phyloP scores from a whole-genome alignment of 169 alveolate species.

The Plasmodium inui region DNA sequence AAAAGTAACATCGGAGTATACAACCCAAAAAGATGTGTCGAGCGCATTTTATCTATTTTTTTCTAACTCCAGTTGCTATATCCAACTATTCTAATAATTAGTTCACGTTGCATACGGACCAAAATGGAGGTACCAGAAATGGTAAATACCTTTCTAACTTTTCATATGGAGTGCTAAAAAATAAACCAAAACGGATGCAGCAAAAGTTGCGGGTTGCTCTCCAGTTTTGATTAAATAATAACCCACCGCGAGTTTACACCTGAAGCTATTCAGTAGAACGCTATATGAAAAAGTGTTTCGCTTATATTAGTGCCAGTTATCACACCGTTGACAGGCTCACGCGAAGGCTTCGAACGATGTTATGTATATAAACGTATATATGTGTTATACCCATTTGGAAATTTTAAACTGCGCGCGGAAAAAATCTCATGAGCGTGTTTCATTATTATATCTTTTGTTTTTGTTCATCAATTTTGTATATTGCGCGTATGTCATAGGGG shows the following conservation, averaged over 20 bases:
- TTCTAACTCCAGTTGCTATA: not conserved
- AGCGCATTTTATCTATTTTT: not conserved
- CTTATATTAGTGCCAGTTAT: not conserved
- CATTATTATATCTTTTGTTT: not conserved
- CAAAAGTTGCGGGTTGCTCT: not conserved
- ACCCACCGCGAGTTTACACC: not conserved
- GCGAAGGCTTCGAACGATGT: not conserved
- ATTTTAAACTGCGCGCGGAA: not conserved
- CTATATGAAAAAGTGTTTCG: not conserved
- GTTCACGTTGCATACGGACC: not conserved
- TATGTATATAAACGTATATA: not conserved
- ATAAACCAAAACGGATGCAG: not conserved
- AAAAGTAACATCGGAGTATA: not conserved
- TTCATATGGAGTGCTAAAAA: not conserved
- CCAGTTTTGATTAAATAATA: not conserved
- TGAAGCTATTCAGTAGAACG: not conserved
- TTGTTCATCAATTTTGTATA: not conserved
- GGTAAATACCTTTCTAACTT: not conserved
- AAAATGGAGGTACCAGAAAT: not conserved
- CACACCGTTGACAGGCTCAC: not conserved
- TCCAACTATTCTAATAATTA: not conserved
- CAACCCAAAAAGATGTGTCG: not conserved
- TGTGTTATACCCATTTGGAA: not conserved
- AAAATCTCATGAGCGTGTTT: not conserved
- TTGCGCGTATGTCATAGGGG: not conserved